A percentile compares a stretch with the other conserved stretches of the same genome.
Conservation (phyloP, 805 yeast genomes). For the Wickerhamiella qilinensis region DNA sequence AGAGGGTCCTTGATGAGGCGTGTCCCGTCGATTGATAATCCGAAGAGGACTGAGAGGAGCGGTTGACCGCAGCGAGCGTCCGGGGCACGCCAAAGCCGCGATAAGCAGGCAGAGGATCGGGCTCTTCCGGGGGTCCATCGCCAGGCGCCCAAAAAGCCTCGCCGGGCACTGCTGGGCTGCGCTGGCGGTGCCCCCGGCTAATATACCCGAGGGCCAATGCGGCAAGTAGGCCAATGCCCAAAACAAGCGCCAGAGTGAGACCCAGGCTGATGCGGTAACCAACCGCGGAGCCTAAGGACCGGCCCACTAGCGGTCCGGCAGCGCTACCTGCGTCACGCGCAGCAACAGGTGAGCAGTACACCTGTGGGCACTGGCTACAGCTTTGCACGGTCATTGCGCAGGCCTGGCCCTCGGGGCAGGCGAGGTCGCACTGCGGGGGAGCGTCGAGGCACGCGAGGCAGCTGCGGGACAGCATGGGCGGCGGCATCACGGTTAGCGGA, state of each 20-base stretch:
- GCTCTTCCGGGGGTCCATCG: neutral
- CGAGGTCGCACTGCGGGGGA: neutral
- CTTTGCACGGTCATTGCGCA: neutral
- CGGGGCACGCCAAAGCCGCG: neutral
- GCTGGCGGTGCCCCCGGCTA: neutral
- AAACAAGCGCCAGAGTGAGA: neutral
- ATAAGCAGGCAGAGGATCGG: neutral
- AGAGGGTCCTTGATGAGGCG: too few relatives aligned
- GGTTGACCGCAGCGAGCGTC: neutral
- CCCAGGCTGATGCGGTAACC: neutral
- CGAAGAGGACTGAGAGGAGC: neutral
- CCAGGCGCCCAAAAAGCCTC: neutral
- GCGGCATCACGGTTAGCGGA: neutral
- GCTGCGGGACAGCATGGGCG: neutral
- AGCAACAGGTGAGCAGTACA: neutral
- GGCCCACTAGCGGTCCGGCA: neutral
- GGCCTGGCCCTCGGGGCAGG: neutral
- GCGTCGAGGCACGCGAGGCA: neutral
- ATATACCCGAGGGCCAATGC: neutral
- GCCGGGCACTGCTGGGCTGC: neutral
- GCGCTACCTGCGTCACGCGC: neutral
- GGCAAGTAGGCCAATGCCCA: neutral
- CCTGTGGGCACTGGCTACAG: neutral
- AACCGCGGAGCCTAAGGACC: neutral
- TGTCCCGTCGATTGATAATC: neutral